Evolutionary conservation across 805 yeast genomes (phyloP), one percentile per base, ranked within the genome.

Genomic region (Sugiyamaella americana): DNA sequence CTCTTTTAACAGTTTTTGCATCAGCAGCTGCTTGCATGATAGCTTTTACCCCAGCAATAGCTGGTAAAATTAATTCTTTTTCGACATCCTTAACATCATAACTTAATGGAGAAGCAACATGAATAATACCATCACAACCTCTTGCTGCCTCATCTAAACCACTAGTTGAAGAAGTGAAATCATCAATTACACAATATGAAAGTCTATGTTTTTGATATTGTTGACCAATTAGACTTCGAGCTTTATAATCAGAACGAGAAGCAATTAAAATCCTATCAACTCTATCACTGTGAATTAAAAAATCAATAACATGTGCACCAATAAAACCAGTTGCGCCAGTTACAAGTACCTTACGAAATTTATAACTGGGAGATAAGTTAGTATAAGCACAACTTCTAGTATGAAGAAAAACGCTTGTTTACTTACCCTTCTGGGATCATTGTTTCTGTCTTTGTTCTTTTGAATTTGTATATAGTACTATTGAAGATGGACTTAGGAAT

Each of bases 291-390:
- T 60, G 59, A 13, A 75, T 53, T 44, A 75, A 65, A 39, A 60
- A 59, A 47, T 69, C 63, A 40, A 74, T 64, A 24, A 71, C 60
- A 49, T 71, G 75, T 50, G 72, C 72, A 37, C 78, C 79, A 51
- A 75, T 72, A 53, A 69, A 75, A 6, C 80, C 80, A 8, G 71
- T 64, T 2, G 76, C 77, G 4, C 80, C 79, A 3, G 79, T 67
- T 10, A 75, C 70, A 26, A 74, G 65, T 22, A 69, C 50, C 3
- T 30, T 42, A 13, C 13, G 8, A 13, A 26, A 26, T 26, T 11
- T 30, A 11, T 18, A 29, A 6, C 29, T 11, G n/a, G n/a, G n/a
- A n/a, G n/a, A n/a, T n/a, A n/a, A n/a, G n/a, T n/a, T n/a, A n/a
- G n/a, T n/a, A n/a, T n/a, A n/a, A n/a, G n/a, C n/a, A n/a, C n/a